Conservation (phyloP, 768 basidiomycete genomes). For the Podaxis sp. region DNA sequence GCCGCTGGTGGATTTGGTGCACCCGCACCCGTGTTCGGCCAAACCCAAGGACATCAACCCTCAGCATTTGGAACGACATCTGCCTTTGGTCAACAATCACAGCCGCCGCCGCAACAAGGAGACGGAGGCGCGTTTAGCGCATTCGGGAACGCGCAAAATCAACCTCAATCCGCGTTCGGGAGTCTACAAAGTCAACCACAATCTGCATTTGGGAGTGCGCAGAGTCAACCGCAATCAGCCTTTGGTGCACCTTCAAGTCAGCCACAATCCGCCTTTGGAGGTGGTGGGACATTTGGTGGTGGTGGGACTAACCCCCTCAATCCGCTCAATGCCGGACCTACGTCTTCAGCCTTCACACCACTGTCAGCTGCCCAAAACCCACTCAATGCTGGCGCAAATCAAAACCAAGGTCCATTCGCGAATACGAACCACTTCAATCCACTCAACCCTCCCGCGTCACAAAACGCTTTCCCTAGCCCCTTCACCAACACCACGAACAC, state of each 20-base stretch:
- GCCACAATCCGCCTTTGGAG: slow-evolving; percentile 8
- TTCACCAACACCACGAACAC: background rate
- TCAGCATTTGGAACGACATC: slow-evolving; percentile 13
- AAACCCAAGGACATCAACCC: slow-evolving; percentile 8
- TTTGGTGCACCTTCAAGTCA: slow-evolving; percentile 3
- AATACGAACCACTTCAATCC: background rate
- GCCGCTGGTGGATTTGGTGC: slow-evolving; percentile 18
- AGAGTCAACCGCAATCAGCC: slow-evolving; percentile 9
- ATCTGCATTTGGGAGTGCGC: slow-evolving; percentile 15
- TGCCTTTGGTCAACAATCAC: slow-evolving; percentile 20
- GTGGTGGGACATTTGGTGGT: background rate
- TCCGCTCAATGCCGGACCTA: background rate
- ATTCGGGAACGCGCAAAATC: background rate
- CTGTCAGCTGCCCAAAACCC: background rate
- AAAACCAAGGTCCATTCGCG: background rate
- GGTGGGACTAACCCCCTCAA: background rate
- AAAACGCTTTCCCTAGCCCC: background rate
- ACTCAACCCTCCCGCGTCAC: background rate
- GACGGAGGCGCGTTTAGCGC: background rate
- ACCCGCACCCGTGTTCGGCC: slow-evolving; percentile 16
- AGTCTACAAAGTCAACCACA: slow-evolving; percentile 12
- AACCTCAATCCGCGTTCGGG: slow-evolving; percentile 17
- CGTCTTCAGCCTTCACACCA: background rate
- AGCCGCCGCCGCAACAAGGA: slow-evolving; percentile 2
- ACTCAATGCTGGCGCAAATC: background rate